A percentile compares a stretch with the other conserved stretches of the same genome.
Conservation (phyloP, 1,284 basidiomycete species). For the Malassezia nana region DNA sequence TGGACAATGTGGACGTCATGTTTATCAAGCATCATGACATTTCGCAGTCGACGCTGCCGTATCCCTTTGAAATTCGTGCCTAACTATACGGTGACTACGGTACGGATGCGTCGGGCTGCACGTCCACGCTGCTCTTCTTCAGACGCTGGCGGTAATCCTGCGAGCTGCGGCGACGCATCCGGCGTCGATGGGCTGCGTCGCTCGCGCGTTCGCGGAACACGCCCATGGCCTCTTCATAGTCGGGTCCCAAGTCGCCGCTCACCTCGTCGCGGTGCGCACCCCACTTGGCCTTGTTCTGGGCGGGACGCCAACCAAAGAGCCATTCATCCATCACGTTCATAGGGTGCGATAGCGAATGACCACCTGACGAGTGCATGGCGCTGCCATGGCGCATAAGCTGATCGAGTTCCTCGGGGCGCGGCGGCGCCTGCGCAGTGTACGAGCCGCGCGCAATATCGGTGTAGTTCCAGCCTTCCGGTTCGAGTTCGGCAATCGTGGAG, state of each 20-base stretch:
- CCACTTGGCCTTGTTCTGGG: constrained; percentile 9
- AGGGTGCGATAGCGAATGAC: constrained; percentile 35
- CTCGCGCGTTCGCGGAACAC: background rate
- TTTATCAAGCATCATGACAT: constrained; percentile 18
- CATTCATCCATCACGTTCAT: constrained; percentile 74
- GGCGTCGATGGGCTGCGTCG: constrained; percentile 1
- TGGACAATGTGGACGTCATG: constrained; percentile 19
- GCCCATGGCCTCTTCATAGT: constrained; percentile 15
- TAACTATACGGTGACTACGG: background rate
- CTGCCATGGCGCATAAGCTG: constrained; percentile 23
- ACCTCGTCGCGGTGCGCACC: background rate
- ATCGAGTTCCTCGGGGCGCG: constrained; percentile 24
- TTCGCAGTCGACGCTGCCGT: constrained; percentile 9
- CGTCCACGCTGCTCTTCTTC: background rate
- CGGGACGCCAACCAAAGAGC: constrained; percentile 68
- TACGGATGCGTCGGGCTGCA: background rate
- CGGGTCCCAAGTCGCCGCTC: constrained; percentile 10
- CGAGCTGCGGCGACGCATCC: constrained; percentile 3
- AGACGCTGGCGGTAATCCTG: constrained; percentile 8
- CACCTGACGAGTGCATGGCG: constrained; percentile 17
- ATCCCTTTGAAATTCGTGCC: constrained; percentile 14
- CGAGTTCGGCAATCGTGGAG: constrained; percentile 70
- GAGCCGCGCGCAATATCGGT: constrained; percentile 37
- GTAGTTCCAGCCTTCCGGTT: constrained; percentile 40
- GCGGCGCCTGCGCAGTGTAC: constrained; percentile 26